Conservation (phyloP, 768 basidiomycete species). For the Boletus eberwhitei region DNA sequence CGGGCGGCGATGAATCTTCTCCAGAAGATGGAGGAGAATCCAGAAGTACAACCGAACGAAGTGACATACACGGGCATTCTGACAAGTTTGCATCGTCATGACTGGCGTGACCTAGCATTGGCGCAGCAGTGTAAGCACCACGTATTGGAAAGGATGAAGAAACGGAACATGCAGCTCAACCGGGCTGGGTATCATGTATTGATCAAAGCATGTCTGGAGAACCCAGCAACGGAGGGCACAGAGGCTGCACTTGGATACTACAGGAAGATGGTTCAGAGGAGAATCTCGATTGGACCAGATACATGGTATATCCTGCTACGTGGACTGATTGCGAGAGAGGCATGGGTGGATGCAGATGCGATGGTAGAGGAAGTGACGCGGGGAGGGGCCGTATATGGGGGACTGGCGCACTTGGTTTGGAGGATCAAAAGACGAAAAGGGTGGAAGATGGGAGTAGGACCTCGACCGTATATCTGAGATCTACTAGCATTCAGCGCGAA, state of each 20-base stretch:
- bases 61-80: conserved; percentile 84
- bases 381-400: conserved; percentile 44
- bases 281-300: conserved; percentile 49
- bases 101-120: conserved; percentile 44
- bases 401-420: conserved; percentile 47
- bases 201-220: conserved; percentile 61
- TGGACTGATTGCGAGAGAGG: conserved; percentile 54
- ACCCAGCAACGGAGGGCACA: conserved; percentile 47
- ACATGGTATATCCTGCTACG: conserved; percentile 78
- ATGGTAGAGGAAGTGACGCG: conserved; percentile 59
- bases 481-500: conserved; percentile 14
- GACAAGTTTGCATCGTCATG: conserved; percentile 62
- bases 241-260: conserved; percentile 56
- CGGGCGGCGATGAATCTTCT: conserved; percentile 67
- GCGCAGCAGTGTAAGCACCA: conserved; percentile 46
- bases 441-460: conserved; percentile 28
- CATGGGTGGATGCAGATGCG: conserved; percentile 59
- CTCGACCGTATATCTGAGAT: conserved; percentile 28
- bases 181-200: conserved; percentile 75
- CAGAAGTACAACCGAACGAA: conserved; percentile 56
- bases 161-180: conserved; percentile 50
- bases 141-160: conserved; percentile 59
- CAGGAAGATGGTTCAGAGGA: conserved; percentile 53
- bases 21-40: conserved; percentile 65
- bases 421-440: conserved; percentile 43